Evolutionary conservation across 2,329 filamentous ascomycete genomes (phyloP).

Genomic region (Phoma sp.): DNA sequence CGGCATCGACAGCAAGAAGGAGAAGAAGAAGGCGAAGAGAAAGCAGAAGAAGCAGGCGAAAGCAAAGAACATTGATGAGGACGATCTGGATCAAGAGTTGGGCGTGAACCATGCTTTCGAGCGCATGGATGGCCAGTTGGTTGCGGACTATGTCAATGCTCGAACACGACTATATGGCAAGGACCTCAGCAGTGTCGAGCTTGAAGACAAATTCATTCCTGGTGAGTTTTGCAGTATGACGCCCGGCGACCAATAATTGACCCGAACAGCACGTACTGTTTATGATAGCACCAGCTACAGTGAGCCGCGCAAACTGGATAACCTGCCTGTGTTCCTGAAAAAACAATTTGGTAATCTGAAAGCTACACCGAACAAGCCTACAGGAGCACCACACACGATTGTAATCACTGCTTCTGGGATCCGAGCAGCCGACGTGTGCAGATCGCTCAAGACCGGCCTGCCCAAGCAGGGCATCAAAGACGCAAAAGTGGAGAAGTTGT

Average conservation of each 20-base stretch:
- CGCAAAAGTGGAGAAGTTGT: constrained; percentile 83
- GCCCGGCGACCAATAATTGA: constrained; percentile 14
- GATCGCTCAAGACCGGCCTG: constrained; percentile 71
- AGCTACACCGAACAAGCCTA: constrained; percentile 67
- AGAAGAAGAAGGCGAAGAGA: constrained; percentile 44
- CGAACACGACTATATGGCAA: constrained; percentile 77
- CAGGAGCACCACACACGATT: constrained; percentile 74
- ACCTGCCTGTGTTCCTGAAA: constrained; percentile 81
- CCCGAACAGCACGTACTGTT: constrained; percentile 69
- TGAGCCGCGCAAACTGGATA: constrained; percentile 69
- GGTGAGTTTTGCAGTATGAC: constrained; percentile 57
- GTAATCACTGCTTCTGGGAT: constrained; percentile 85
- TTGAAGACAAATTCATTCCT: constrained; percentile 80
- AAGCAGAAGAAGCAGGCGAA: constrained; percentile 65
- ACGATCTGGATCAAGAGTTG: constrained; percentile 53
- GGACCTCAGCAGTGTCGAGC: constrained; percentile 81
- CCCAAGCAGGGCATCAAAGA: constrained; percentile 62
- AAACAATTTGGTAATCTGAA: constrained; percentile 65
- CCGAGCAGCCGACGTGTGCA: constrained; percentile 82
- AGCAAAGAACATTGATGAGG: constrained; percentile 69
- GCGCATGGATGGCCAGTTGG: constrained; percentile 79
- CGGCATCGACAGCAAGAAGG: constrained; percentile 44
- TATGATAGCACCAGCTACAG: constrained; percentile 79
- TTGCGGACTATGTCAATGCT: constrained; percentile 86
- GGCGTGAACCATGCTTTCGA: constrained; percentile 80